phyloP scores from a whole-genome alignment of 257 asterid species.

The Scutellaria galericulata region DNA sequence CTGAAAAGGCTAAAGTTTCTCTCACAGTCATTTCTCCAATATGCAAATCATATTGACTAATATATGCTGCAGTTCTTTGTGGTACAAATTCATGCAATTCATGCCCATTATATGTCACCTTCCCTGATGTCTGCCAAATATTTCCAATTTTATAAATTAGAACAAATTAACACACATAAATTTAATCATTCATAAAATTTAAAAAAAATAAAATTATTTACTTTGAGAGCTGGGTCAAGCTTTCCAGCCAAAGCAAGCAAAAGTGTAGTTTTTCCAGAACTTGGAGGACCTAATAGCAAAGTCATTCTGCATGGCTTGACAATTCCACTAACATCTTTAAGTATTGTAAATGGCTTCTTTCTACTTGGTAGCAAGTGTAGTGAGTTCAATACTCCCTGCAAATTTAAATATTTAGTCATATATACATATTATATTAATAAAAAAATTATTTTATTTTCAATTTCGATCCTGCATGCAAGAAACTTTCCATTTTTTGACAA shows the following conservation, averaged over 20 bases:
- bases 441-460: too few relatives aligned
- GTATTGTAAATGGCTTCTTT: conserved; percentile 59
- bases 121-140: conserved; percentile 47
- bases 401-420: not conserved
- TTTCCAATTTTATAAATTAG: not conserved
- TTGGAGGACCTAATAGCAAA: conserved; percentile 69
- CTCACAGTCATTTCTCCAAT: conserved; percentile 80
- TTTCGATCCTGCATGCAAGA: too few relatives aligned
- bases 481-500: too few relatives aligned
- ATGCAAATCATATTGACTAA: conserved; percentile 69
- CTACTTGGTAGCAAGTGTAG: conserved; percentile 53
- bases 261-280: conserved; percentile 64
- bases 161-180: too few relatives aligned
- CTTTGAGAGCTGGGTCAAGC: conserved; percentile 58
- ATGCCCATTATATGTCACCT: conserved; percentile 65
- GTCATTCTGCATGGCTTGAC: conserved; percentile 73
- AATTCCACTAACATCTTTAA: conserved; percentile 66
- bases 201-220: conserved; percentile 12
- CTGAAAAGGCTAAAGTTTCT: conserved; percentile 75
- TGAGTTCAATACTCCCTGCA: conserved; percentile 45
- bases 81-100: conserved; percentile 65
- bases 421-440: too few relatives aligned
- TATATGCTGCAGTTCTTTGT: conserved; percentile 66
- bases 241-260: conserved; percentile 74
- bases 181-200: too few relatives aligned